phyloP scores from a whole-genome alignment of 2,329 filamentous ascomycete species.

The Pseudonectria foliicola region DNA sequence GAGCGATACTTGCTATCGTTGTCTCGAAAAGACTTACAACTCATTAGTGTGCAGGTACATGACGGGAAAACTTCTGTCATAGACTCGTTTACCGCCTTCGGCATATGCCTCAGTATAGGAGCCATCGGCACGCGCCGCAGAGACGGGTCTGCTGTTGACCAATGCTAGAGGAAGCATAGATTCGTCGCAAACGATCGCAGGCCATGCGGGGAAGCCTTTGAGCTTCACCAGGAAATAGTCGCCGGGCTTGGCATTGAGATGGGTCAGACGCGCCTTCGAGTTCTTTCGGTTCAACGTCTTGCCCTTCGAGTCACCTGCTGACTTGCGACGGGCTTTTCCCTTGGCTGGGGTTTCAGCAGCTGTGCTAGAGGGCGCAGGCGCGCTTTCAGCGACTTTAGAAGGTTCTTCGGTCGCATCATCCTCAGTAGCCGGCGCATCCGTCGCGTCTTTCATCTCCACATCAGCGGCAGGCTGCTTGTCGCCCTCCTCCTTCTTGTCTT shows the following conservation, averaged over 20 bases:
- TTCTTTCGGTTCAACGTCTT: slow-evolving; percentile 85
- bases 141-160: slow-evolving; percentile 72
- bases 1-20: neutral
- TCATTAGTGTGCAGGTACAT: slow-evolving; percentile 96
- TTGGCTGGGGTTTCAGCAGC: slow-evolving; percentile 26
- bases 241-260: slow-evolving; percentile 79
- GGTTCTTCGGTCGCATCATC: slow-evolving; percentile 21
- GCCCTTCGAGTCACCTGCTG: slow-evolving; percentile 59
- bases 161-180: slow-evolving; percentile 81
- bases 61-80: slow-evolving; percentile 82
- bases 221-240: slow-evolving; percentile 89
- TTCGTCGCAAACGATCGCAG: slow-evolving; percentile 88
- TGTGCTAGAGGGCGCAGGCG: slow-evolving; percentile 19
- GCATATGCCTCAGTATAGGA: slow-evolving; percentile 81
- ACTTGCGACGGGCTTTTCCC: slow-evolving; percentile 64
- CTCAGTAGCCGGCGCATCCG: slow-evolving; percentile 24
- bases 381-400: slow-evolving; percentile 18
- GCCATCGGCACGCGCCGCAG: slow-evolving; percentile 73
- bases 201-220: slow-evolving; percentile 93
- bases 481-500: slow-evolving; percentile 22
- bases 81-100: slow-evolving; percentile 78
- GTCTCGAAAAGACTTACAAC: slow-evolving; percentile 62
- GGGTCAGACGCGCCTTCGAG: slow-evolving; percentile 62
- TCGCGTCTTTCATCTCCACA: slow-evolving; percentile 43
- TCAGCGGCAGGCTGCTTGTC: slow-evolving; percentile 21